Percentiles rank a stretch among this genome's conserved stretches.
Conservation (phyloP, 176 grass and related monocot species). For the Urochloa ruziziensis region DNA sequence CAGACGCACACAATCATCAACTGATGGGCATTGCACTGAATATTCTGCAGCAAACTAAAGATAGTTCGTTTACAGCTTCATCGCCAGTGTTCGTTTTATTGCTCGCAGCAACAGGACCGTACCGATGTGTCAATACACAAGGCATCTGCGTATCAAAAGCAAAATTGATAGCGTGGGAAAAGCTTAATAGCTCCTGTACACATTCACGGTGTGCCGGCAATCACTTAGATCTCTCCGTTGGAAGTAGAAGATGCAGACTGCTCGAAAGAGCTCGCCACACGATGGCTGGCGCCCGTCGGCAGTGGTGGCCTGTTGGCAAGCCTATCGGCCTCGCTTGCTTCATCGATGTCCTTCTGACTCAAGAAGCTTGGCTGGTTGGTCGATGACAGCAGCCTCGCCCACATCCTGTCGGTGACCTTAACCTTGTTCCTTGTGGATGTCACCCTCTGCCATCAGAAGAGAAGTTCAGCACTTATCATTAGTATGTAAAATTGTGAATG, state of each 20-base stretch:
- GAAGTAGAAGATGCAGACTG: constrained; percentile 14
- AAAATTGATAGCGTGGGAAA: constrained; percentile 5
- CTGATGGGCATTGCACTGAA: not conserved
- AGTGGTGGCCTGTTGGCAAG: constrained; percentile 39
- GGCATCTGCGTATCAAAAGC: not conserved
- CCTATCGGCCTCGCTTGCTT: constrained; percentile 40
- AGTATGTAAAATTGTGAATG: not conserved
- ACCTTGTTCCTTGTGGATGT: constrained; percentile 77
- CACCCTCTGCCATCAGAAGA: constrained; percentile 55
- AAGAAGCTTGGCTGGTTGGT: constrained; percentile 84
- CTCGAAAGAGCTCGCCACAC: constrained; percentile 18
- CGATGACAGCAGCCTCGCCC: constrained; percentile 78
- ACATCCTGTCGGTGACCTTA: constrained; percentile 63
- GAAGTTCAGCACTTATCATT: not conserved
- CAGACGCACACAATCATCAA: not conserved
- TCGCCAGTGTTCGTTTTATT: not conserved
- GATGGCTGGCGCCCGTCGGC: not conserved
- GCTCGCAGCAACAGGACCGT: not conserved
- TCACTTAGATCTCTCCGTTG: constrained; percentile 29
- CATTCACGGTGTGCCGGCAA: not conserved
- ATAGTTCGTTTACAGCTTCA: not conserved
- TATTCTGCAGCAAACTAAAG: not conserved
- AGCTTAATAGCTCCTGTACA: constrained; percentile 18
- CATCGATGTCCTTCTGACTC: constrained; percentile 58
- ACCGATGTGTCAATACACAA: not conserved